Evolutionary conservation across 495 filamentous ascomycete genomes (phyloP).

Genomic region (Penicillium manginii): DNA sequence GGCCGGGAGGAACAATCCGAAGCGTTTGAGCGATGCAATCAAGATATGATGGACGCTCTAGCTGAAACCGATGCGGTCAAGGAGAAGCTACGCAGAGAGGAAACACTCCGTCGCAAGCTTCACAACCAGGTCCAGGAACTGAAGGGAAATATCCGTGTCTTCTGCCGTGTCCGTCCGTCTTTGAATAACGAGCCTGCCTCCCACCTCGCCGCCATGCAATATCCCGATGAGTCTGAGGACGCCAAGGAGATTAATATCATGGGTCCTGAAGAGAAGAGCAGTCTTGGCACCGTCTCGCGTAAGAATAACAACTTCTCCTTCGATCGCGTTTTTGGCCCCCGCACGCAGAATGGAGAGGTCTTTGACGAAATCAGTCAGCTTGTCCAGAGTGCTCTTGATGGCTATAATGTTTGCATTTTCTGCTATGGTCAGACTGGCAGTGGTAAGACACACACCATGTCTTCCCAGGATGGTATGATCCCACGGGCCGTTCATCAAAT

Average conservation of each 20-base stretch:
- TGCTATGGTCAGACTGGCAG: conserved; percentile 98
- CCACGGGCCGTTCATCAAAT: conserved; percentile 91
- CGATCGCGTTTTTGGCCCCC: conserved; percentile 87
- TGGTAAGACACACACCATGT: conserved; percentile 98
- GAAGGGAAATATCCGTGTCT: conserved; percentile 98
- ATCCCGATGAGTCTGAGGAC: conserved; percentile 75
- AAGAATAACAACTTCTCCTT: conserved; percentile 87
- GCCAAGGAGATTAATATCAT: conserved; percentile 83
- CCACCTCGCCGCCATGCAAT: conserved; percentile 68
- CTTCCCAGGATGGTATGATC: conserved; percentile 91
- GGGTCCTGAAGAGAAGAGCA: conserved; percentile 82
- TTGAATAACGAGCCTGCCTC: conserved; percentile 60
- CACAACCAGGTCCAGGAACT: conserved; percentile 98
- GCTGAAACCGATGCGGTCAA: conserved; percentile 68
- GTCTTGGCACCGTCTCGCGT: conserved; percentile 71
- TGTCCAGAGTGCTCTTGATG: conserved; percentile 93
- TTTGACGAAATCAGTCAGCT: conserved; percentile 98
- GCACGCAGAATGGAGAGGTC: conserved; percentile 77
- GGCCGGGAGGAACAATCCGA: conserved; percentile 83
- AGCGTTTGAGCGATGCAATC: conserved; percentile 75
- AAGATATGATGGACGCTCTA: conserved; percentile 75
- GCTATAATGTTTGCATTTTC: conserved; percentile 99
- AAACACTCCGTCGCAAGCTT: conserved; percentile 86
- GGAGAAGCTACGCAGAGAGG: conserved; percentile 86
- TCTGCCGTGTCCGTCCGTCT: conserved; percentile 92